Evolutionary conservation across 2,329 filamentous ascomycete species (phyloP).

Genomic region (Aspergillus pseudonomiae): DNA sequence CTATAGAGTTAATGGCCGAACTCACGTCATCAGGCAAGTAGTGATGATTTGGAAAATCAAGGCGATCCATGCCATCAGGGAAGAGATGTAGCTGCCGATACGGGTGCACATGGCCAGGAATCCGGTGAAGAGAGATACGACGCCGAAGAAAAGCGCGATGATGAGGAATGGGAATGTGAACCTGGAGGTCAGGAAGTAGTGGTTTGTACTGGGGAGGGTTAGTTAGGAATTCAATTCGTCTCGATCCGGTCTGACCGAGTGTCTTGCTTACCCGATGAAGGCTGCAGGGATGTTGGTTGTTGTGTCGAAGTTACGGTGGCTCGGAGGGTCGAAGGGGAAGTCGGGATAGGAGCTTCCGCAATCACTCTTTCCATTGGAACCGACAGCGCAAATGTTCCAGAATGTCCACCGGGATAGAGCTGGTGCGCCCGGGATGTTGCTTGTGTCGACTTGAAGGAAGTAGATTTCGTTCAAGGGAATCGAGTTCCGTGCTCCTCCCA

Average conservation of each 20-base stretch:
- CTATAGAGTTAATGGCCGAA: conserved; percentile 21
- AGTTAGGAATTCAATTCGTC: conserved; percentile 21
- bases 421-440: conserved; percentile 70
- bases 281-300: conserved; percentile 53
- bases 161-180: conserved; percentile 94
- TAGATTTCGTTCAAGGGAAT: conserved; percentile 73
- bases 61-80: conserved; percentile 55
- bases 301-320: conserved; percentile 61
- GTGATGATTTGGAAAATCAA: conserved; percentile 62
- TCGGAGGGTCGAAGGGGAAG: conserved; percentile 66
- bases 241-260: conserved; percentile 12
- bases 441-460: conserved; percentile 81
- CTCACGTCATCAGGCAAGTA: conserved; percentile 66
- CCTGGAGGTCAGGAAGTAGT: conserved; percentile 82
- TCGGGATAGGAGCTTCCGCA: conserved; percentile 67
- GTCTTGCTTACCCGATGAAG: conserved; percentile 55
- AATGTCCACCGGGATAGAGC: conserved; percentile 81
- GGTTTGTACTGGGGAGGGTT: conserved; percentile 51
- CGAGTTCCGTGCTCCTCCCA: conserved; percentile 60
- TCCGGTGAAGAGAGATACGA: conserved; percentile 49
- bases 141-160: conserved; percentile 76
- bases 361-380: conserved; percentile 57
- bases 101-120: conserved; percentile 55
- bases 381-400: conserved; percentile 76
- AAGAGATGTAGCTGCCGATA: conserved; percentile 55